phyloP scores from a whole-genome alignment of 768 basidiomycete genomes.

The Artomyces pyxidatus region DNA sequence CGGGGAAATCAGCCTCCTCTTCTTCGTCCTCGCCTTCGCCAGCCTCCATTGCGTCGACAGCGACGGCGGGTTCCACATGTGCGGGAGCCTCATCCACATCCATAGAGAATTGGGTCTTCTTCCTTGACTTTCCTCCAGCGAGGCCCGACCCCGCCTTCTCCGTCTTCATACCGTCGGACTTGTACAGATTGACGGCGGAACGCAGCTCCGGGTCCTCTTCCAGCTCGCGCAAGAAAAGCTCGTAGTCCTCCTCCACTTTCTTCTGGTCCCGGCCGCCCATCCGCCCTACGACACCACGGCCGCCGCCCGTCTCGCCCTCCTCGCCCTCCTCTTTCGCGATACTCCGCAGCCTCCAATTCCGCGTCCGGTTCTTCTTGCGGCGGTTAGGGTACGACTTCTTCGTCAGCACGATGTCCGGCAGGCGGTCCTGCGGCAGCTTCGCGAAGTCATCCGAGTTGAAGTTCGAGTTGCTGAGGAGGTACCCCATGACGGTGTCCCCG shows the following conservation, averaged over 20 bases:
- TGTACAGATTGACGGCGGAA: slow-evolving; percentile 81
- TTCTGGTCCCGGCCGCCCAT: slow-evolving; percentile 84
- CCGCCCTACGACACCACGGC: slow-evolving; percentile 81
- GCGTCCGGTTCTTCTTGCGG: slow-evolving; percentile 79
- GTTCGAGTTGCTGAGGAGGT: slow-evolving; percentile 81
- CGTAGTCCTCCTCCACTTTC: slow-evolving; percentile 96
- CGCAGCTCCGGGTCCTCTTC: slow-evolving; percentile 95
- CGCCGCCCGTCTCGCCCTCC: slow-evolving; percentile 69
- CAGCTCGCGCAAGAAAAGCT: slow-evolving; percentile 86
- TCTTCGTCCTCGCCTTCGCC: slow-evolving; percentile 32
- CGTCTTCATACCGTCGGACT: slow-evolving; percentile 30
- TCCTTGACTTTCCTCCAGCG: slow-evolving; percentile 30
- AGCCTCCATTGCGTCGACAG: slow-evolving; percentile 21
- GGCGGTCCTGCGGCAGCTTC: slow-evolving; percentile 48
- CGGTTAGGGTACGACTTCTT: slow-evolving; percentile 94
- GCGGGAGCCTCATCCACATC: slow-evolving; percentile 47
- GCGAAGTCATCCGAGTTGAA: slow-evolving; percentile 90
- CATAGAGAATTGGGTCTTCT: slow-evolving; percentile 51
- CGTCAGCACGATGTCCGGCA: slow-evolving; percentile 90
- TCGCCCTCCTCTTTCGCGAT: slow-evolving; percentile 91
- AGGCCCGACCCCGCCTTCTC: slow-evolving; percentile 39
- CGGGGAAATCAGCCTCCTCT: slow-evolving; percentile 83
- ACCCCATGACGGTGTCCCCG: slow-evolving; percentile 89
- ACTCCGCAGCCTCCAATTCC: slow-evolving; percentile 84
- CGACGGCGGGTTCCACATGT: slow-evolving; percentile 23